These are phyloP conservation scores for Penicilliopsis zonata DNA, from an alignment of 495 filamentous ascomycete species.

Conservation along the genomic window DNA sequence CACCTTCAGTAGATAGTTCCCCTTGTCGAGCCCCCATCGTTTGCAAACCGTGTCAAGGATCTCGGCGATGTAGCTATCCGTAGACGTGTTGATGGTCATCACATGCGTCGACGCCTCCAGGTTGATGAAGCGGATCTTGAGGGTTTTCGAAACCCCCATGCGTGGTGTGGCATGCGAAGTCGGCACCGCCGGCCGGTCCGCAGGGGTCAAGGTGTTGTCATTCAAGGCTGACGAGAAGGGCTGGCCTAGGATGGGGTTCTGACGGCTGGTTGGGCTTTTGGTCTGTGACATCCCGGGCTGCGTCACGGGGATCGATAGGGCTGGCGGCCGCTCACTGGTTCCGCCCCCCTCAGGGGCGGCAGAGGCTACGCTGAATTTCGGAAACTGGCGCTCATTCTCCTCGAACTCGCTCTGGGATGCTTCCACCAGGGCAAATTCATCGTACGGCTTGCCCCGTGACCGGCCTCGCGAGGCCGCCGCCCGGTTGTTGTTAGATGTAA, in stretches of 20 bases:
- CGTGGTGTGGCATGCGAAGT: constrained; percentile 50
- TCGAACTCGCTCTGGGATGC: constrained; percentile 65
- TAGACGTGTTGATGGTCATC: constrained; percentile 71
- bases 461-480: constrained; percentile 49
- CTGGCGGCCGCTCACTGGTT: constrained; percentile 19
- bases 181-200: constrained; percentile 48
- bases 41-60: constrained; percentile 85
- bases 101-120: constrained; percentile 45
- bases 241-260: constrained; percentile 46
- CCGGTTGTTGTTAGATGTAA: constrained; percentile 82
- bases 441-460: constrained; percentile 72
- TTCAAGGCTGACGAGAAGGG: constrained; percentile 41
- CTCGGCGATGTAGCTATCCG: constrained; percentile 90
- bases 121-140: constrained; percentile 77
- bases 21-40: constrained; percentile 81
- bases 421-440: constrained; percentile 84
- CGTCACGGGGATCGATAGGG: constrained; percentile 29
- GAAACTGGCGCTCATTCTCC: constrained; percentile 66
- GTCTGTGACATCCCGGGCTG: constrained; percentile 14
- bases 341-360: constrained; percentile 36
- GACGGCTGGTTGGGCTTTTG: constrained; percentile 23
- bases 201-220: constrained; percentile 42
- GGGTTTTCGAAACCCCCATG: constrained; percentile 68
- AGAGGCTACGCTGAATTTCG: constrained; percentile 51
- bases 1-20: constrained; percentile 78